A percentile compares a stretch with the other conserved stretches of the same genome.
These are phyloP conservation scores for Mycena maculata DNA, from an alignment of 768 basidiomycete species.

Conservation along the genomic window DNA sequence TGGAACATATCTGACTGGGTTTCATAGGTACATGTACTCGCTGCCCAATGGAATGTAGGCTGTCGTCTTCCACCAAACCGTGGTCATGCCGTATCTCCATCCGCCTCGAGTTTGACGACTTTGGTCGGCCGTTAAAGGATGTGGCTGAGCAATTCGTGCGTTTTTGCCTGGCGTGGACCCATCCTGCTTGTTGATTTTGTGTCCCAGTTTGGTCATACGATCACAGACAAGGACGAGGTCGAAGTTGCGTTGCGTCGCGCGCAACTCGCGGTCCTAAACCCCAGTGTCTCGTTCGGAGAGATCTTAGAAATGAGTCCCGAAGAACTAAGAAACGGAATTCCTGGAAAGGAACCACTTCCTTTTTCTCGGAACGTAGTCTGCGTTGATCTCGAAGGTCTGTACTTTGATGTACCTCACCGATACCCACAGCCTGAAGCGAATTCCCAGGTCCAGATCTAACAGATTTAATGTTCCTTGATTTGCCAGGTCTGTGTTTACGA, in stretches of 20 bases:
- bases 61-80: slow-evolving; percentile 37
- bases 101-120: slow-evolving; percentile 51
- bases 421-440: background rate
- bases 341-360: slow-evolving; percentile 17
- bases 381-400: slow-evolving; percentile 49
- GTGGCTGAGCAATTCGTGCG: slow-evolving; percentile 26
- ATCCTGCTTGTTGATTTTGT: background rate
- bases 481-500: slow-evolving; percentile 45
- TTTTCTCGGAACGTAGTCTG: slow-evolving; percentile 59
- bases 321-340: slow-evolving; percentile 33
- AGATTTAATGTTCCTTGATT: slow-evolving; percentile 54
- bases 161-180: background rate
- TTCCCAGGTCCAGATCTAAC: slow-evolving; percentile 44
- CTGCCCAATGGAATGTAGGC: slow-evolving; percentile 53
- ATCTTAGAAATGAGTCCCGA: slow-evolving; percentile 27
- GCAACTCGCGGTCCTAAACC: slow-evolving; percentile 57
- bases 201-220: slow-evolving; percentile 34
- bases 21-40: slow-evolving; percentile 25
- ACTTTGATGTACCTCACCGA: background rate
- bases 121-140: slow-evolving; percentile 42
- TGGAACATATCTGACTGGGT: background rate
- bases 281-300: slow-evolving; percentile 37
- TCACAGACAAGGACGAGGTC: slow-evolving; percentile 52
- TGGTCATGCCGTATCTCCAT: slow-evolving; percentile 57
- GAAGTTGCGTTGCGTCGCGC: slow-evolving; percentile 60